A percentile compares a stretch with the other conserved stretches of the same genome.
These are phyloP conservation scores for Lentinula novae-zelandiae DNA, from an alignment of 1,284 basidiomycete species.

Conservation along the genomic window DNA sequence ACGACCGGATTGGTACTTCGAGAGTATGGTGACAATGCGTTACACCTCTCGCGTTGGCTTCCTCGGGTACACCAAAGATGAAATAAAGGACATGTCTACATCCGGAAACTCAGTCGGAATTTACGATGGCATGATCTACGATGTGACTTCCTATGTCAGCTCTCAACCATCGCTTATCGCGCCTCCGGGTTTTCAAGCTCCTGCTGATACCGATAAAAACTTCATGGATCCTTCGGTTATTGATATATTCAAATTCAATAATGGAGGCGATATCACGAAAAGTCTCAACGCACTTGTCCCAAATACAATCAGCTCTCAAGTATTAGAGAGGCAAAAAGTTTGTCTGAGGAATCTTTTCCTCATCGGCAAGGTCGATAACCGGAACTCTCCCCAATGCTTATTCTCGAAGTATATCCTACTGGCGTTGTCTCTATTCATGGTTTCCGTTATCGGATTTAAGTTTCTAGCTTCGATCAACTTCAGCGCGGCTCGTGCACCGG, in stretches of 20 bases:
- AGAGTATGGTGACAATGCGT: slow-evolving; percentile 87
- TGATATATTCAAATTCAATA: slow-evolving; percentile 78
- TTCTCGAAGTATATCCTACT: slow-evolving; percentile 94
- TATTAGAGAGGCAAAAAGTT: slow-evolving; percentile 76
- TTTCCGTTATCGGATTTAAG: slow-evolving; percentile 96
- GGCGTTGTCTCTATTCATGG: slow-evolving; percentile 89
- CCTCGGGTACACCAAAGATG: slow-evolving; percentile 81
- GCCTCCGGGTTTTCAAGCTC: slow-evolving; percentile 54
- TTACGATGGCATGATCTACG: slow-evolving; percentile 85
- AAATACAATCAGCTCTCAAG: slow-evolving; percentile 53
- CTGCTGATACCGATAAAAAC: slow-evolving; percentile 59
- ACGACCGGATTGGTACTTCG: slow-evolving; percentile 97
- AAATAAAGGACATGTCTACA: slow-evolving; percentile 70
- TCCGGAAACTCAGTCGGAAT: slow-evolving; percentile 73
- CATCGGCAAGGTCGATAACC: slow-evolving; percentile 89
- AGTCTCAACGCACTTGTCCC: slow-evolving; percentile 56
- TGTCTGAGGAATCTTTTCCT: slow-evolving; percentile 93
- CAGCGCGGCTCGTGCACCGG: slow-evolving; percentile 77
- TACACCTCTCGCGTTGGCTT: slow-evolving; percentile 88
- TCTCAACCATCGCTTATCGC: slow-evolving; percentile 52
- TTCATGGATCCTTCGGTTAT: slow-evolving; percentile 82
- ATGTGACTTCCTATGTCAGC: slow-evolving; percentile 79
- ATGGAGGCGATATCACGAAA: slow-evolving; percentile 86
- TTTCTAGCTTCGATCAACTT: slow-evolving; percentile 95
- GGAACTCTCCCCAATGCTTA: slow-evolving; percentile 86